A percentile compares a stretch with the other conserved stretches of the same genome.
phyloP scores from a whole-genome alignment of 225 moss, liverwort and hornwort genomes.

The Polytrichum formosum region DNA sequence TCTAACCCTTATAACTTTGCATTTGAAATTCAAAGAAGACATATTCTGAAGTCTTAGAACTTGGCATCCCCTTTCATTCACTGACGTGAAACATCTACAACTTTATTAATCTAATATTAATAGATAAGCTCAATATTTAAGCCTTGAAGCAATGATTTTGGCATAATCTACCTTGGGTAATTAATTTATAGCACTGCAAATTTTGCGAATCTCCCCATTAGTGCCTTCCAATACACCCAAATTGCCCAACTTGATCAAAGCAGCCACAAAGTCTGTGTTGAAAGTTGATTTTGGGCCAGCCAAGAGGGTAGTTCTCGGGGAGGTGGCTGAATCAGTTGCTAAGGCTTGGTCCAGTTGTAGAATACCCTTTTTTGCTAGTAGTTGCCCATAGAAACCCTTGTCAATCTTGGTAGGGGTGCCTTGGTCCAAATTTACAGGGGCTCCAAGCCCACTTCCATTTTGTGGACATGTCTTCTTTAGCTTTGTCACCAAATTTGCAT shows the following conservation, averaged over 20 bases:
- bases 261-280: neutral
- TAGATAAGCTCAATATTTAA: too few species aligned
- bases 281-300: conserved; percentile 8
- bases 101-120: too few species aligned
- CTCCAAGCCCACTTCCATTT: conserved; percentile 13
- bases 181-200: conserved; percentile 17
- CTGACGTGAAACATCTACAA: too few species aligned
- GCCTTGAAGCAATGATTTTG: too few species aligned
- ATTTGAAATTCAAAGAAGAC: too few species aligned
- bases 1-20: too few species aligned
- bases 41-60: too few species aligned
- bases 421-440: conserved; percentile 26
- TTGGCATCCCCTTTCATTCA: too few species aligned
- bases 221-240: conserved; percentile 30
- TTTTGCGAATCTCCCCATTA: conserved; percentile 37
- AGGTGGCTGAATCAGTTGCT: conserved; percentile 9
- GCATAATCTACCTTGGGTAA: too few species aligned
- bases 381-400: conserved; percentile 23
- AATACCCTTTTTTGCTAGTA: conserved; percentile 15
- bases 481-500: conserved; percentile 9
- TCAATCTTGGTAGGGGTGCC: conserved; percentile 18
- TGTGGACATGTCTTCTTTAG: conserved; percentile 16
- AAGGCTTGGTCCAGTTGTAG: conserved; percentile 31
- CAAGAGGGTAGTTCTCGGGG: neutral
- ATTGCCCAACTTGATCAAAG: conserved; percentile 18